Evolutionary conservation across 2,329 filamentous ascomycete genomes (phyloP), one percentile per base, ranked within the genome.

Genomic region (Neocucurbitaria cava): DNA sequence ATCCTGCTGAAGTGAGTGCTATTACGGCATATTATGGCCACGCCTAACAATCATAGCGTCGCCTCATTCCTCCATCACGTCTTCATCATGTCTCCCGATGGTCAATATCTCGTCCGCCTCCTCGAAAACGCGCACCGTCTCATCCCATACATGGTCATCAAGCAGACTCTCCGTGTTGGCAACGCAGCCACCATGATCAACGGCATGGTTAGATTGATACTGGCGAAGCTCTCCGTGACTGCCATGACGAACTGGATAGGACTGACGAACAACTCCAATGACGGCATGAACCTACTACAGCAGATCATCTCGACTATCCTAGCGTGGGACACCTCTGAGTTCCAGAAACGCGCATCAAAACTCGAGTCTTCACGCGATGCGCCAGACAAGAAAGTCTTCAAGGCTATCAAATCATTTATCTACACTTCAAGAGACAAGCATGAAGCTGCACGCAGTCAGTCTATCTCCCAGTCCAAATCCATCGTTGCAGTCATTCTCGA

Each of bases 161-260:
- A 87, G 55, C 89, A 93, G 71, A 91, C 89, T 0, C 77, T 95
- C 3, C 85, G 86, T 36, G 82, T 93, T 13, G 89, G 90, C 5
- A 95, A 94, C 69, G 90, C 90, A 0, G 90, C 90, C 1, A 89
- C 87, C 18, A 93, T 95, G 90, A 87, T 94, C 51, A 89, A 84
- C 66, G 90, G 83, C 53, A 87, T 94, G 82, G 83, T 90, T 71
- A 84, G 82, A 48, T 77, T 94, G 15, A 81, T 93, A 15, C 81
- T 95, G 13, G 87, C 90, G n/a, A 95, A 95, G 76, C 78, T 92
- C 52, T 90, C 89, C 61, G 80, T 94, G 4, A 87, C 86, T 1
- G 86, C 86, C 7, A 76, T 94, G 46, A 91, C 90, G 4, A 93
- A 92, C 70, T 94, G 89, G 88, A 83, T 93, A 10, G 90, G 91